Base-by-base conservation (phyloP, 2,329 filamentous ascomycete genomes). In the Orbilia brochopaga region DNA sequence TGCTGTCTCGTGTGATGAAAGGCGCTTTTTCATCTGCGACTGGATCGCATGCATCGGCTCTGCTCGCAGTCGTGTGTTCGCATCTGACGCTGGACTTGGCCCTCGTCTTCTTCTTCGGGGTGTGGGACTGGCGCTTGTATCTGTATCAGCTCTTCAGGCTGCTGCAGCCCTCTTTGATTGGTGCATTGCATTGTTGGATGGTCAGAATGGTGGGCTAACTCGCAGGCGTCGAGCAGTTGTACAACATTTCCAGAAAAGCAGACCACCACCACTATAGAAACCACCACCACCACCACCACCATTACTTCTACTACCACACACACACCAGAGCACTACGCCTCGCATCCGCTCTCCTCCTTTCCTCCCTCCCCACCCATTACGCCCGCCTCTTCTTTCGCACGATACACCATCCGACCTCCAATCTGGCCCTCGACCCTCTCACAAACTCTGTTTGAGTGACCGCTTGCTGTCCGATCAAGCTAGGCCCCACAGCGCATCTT, bases 221-320 rank as follows among this genome's bases (percentile, higher is more conserved):
- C 11, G 15, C n/a, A 21, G 44, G n/a, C 44, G 44, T 48, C 19
- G 17, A 54, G 50, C 48, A 55, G 54, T 59, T 50, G 66, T 64
- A 35, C 66, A 58, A 70, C 65, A 46, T 62, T 64, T 70, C 53
- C 59, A 63, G 66, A 70, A 69, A 30, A 48, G 44, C 44, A 21
- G 44, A 48, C 44, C 44, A 23, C 44, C 44, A 48, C 44, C 44
- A 23, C 44, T 3, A 37, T 32, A 24, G 24, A 23, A 11, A 24
- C 46, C 40, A 32, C 48, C 6, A 19, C 2, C 27, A 46, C 51
- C 44, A 19, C 52, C 27, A 23, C 56, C 53, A 54, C n/a, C n/a
- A n/a, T n/a, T n/a, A n/a, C n/a, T n/a, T n/a, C n/a, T n/a, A n/a
- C n/a, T n/a, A n/a, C n/a, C n/a, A n/a, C n/a, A n/a, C n/a, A n/a